Percentiles rank a stretch among this genome's conserved stretches.
Evolutionary conservation across 805 yeast genomes (phyloP).

Genomic region (Barnettozyma sp.): DNA sequence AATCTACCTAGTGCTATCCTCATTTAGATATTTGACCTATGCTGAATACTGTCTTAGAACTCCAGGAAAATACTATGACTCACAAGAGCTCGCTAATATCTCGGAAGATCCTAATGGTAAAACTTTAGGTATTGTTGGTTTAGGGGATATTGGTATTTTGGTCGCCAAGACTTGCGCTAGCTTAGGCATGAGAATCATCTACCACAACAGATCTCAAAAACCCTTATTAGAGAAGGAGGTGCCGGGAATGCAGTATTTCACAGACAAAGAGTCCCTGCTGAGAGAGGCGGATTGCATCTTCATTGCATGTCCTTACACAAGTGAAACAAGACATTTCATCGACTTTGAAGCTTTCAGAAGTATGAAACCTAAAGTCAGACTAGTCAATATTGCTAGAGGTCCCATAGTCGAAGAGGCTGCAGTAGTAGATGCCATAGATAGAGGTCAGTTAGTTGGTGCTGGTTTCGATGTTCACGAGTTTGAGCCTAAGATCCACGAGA

Average conservation of each 20-base stretch:
- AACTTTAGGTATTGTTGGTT: constrained; percentile 40
- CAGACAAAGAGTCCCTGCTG: constrained; percentile 24
- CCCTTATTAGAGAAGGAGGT: constrained; percentile 30
- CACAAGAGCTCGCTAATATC: constrained; percentile 27
- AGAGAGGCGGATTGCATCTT: constrained; percentile 28
- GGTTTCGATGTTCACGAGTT: constrained; percentile 39
- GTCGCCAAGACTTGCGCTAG: constrained; percentile 37
- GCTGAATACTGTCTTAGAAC: constrained; percentile 34
- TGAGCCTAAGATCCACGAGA: constrained; percentile 33
- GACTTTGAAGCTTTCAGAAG: constrained; percentile 25
- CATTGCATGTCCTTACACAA: constrained; percentile 34
- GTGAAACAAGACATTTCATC: constrained; percentile 33
- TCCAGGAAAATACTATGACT: constrained; percentile 27
- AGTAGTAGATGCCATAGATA: constrained; percentile 32
- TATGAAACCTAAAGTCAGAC: constrained; percentile 27
- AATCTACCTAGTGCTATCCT: constrained; percentile 26
- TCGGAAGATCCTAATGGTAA: constrained; percentile 37
- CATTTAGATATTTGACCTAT: constrained; percentile 31
- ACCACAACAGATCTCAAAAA: constrained; percentile 33
- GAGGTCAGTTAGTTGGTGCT: constrained; percentile 36
- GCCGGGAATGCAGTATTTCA: constrained; percentile 27
- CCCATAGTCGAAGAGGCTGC: constrained; percentile 36
- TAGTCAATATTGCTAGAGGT: constrained; percentile 34
- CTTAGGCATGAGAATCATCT: constrained; percentile 38
- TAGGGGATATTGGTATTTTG: constrained; percentile 41